phyloP scores from a whole-genome alignment of 2,329 filamentous ascomycete genomes.

The Colletotrichum falcatum region DNA sequence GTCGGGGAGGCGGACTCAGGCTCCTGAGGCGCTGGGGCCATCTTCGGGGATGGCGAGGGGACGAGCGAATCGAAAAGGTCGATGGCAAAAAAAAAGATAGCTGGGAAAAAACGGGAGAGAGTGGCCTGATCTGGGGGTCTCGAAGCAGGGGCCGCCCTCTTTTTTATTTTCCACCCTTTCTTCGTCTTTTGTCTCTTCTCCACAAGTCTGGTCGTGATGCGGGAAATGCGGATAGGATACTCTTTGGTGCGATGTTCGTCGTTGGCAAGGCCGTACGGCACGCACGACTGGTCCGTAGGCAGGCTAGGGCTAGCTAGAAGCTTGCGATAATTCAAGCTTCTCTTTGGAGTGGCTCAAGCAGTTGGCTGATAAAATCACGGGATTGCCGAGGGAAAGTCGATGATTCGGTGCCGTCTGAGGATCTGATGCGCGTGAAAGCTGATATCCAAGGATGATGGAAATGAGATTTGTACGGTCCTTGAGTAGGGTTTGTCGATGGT shows the following conservation, averaged over 20 bases:
- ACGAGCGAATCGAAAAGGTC: conserved; percentile 30
- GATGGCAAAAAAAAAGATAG: conserved; percentile 1
- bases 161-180: conserved; percentile 17
- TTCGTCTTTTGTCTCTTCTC: conserved; percentile 12
- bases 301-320: conserved; percentile 14
- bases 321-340: neutral
- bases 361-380: neutral
- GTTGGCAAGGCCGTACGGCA: conserved; percentile 4
- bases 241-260: conserved; percentile 17
- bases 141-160: conserved; percentile 35
- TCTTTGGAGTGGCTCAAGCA: neutral
- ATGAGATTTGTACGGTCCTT: conserved; percentile 32
- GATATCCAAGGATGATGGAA: conserved; percentile 19
- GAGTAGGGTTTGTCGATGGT: conserved; percentile 17
- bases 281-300: conserved; percentile 8
- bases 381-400: conserved; percentile 31
- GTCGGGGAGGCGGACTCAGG: conserved; percentile 39
- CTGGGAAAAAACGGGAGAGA: conserved; percentile 17
- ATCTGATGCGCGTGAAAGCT: neutral
- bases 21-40: conserved; percentile 39
- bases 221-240: conserved; percentile 38
- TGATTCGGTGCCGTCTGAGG: conserved; percentile 27
- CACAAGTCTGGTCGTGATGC: conserved; percentile 16
- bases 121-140: conserved; percentile 39
- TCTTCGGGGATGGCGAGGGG: conserved; percentile 34